Percentiles rank a stretch among this genome's conserved stretches.
phyloP scores from a whole-genome alignment of 192 early-diverging fungal species.

The Backusella morwellensis region DNA sequence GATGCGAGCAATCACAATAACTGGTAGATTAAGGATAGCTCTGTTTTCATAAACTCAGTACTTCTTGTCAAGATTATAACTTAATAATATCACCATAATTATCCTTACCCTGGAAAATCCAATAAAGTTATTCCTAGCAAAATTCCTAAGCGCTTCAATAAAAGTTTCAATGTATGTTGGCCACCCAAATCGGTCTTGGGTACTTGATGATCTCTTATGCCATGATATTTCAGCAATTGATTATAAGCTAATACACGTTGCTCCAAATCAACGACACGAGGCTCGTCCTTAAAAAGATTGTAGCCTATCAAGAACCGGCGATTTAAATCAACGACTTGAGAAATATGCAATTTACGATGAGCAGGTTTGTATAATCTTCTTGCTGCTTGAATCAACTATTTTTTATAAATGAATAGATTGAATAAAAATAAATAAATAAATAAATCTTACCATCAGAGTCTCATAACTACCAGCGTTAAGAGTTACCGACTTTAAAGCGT shows the following conservation, averaged over 20 bases:
- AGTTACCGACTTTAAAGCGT: constrained; percentile 82
- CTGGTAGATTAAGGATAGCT: constrained; percentile 54
- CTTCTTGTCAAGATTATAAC: neutral
- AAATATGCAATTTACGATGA: constrained; percentile 81
- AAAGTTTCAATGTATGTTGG: constrained; percentile 58
- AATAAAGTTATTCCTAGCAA: constrained; percentile 68
- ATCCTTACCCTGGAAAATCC: constrained; percentile 79
- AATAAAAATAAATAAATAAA: neutral
- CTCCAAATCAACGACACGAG: constrained; percentile 72
- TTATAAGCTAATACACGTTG: constrained; percentile 83
- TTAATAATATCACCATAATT: neutral
- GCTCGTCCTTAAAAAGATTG: constrained; percentile 73
- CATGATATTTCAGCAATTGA: constrained; percentile 84
- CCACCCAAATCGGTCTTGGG: constrained; percentile 74
- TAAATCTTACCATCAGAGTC: constrained; percentile 70
- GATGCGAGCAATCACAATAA: constrained; percentile 49
- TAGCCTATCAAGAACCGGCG: constrained; percentile 87
- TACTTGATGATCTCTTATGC: constrained; percentile 95
- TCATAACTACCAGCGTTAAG: constrained; percentile 93
- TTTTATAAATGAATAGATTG: neutral
- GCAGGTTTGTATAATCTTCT: constrained; percentile 88
- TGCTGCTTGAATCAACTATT: constrained; percentile 86
- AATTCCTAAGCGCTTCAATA: constrained; percentile 65
- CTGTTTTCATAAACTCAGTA: constrained; percentile 20
- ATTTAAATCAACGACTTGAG: constrained; percentile 85